A percentile compares a stretch with the other conserved stretches of the same genome.
phyloP scores from a whole-genome alignment of 1,284 basidiomycete species.

The Moesziomyces globuligerus region DNA sequence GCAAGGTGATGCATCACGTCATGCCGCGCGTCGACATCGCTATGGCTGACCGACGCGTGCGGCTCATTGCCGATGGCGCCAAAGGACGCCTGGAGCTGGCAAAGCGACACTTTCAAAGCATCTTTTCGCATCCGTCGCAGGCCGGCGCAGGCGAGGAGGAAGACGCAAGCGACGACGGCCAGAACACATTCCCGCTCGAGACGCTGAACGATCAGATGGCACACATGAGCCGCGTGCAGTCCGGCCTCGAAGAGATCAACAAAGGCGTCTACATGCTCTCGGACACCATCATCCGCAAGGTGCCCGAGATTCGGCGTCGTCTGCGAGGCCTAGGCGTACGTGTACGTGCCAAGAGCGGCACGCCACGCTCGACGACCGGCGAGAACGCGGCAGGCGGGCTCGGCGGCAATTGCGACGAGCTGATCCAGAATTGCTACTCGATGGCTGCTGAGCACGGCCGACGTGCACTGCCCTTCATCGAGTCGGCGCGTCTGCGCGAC shows the following conservation, averaged over 20 bases:
- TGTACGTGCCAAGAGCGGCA: conserved; percentile 13
- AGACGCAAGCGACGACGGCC: conserved; percentile 53
- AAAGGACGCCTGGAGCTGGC: conserved; percentile 79
- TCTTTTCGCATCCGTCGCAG: conserved; percentile 30
- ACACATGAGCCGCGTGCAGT: conserved; percentile 87
- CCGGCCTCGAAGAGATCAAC: conserved; percentile 88
- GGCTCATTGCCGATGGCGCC: conserved; percentile 74
- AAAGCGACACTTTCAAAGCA: conserved; percentile 77
- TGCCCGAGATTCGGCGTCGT: conserved; percentile 51
- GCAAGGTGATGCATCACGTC: conserved; percentile 75
- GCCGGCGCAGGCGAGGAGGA: conserved; percentile 40
- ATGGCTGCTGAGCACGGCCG: conserved; percentile 84
- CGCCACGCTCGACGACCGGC: conserved; percentile 27
- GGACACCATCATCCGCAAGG: conserved; percentile 86
- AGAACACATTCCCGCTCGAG: conserved; percentile 66
- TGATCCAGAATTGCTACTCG: conserved; percentile 93
- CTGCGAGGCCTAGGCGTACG: conserved; percentile 35
- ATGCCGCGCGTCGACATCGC: conserved; percentile 61
- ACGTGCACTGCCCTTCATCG: conserved; percentile 63
- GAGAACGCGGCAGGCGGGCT: conserved; percentile 20
- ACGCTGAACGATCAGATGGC: conserved; percentile 87
- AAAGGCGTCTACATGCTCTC: conserved; percentile 88
- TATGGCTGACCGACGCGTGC: conserved; percentile 62
- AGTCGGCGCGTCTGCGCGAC: conserved; percentile 54
- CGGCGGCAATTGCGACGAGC: conserved; percentile 71